Evolutionary conservation across 2,329 filamentous ascomycete genomes (phyloP).

Genomic region (Talaromyces sp.): DNA sequence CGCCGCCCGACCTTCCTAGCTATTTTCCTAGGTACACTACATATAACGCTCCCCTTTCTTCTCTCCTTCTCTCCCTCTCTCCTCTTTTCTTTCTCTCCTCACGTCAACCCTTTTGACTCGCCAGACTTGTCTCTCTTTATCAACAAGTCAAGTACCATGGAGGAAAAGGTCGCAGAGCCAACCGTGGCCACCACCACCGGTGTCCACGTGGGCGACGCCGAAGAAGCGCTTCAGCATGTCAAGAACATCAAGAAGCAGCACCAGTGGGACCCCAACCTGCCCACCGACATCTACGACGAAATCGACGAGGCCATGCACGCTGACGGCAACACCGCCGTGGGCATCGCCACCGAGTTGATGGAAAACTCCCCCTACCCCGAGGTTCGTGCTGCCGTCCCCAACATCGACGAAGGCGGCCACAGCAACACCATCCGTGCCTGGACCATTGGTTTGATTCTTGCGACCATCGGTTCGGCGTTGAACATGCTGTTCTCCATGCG

Average conservation of each 20-base stretch:
- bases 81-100: background rate
- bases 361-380: slow-evolving; percentile 68
- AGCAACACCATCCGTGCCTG: slow-evolving; percentile 65
- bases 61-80: background rate
- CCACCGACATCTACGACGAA: slow-evolving; percentile 61
- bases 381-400: slow-evolving; percentile 64
- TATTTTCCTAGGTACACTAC: background rate
- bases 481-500: slow-evolving; percentile 61
- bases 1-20: background rate
- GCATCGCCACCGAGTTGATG: slow-evolving; percentile 60
- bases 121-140: background rate
- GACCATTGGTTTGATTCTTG: slow-evolving; percentile 61
- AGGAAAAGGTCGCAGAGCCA: slow-evolving; percentile 23
- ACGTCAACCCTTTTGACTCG: background rate
- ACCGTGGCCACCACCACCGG: slow-evolving; percentile 26
- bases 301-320: slow-evolving; percentile 59
- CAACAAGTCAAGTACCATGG: background rate
- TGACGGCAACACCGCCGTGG: slow-evolving; percentile 57
- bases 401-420: slow-evolving; percentile 64
- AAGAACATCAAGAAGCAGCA: slow-evolving; percentile 61
- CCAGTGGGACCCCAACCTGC: slow-evolving; percentile 64
- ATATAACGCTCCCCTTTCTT: background rate
- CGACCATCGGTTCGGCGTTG: slow-evolving; percentile 61
- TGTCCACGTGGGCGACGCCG: slow-evolving; percentile 25
- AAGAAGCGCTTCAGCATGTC: slow-evolving; percentile 39